A percentile compares a stretch with the other conserved stretches of the same genome.
Conservation (phyloP, 169 alveolate species). For the Plasmodium reichenowi region DNA sequence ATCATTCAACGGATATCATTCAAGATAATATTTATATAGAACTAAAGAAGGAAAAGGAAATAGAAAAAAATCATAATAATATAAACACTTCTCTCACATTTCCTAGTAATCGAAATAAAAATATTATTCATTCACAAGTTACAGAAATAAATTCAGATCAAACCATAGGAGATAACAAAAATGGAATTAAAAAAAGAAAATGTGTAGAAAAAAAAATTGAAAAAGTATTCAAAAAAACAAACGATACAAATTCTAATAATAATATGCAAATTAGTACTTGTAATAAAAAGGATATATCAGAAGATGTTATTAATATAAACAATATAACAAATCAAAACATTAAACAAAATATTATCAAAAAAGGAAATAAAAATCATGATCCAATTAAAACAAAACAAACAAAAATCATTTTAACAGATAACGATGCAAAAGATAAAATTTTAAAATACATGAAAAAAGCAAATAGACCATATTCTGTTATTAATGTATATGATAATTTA, state of each 20-base stretch:
- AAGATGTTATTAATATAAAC: conserved; percentile 5
- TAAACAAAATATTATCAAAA: not conserved
- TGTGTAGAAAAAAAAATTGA: conserved; percentile 14
- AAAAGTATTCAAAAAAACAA: conserved; percentile 10
- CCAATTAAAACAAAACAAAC: conserved; percentile 28
- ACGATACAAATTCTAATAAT: not conserved
- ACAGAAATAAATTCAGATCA: not conserved
- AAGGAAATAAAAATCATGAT: conserved; percentile 13
- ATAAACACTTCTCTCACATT: too few relatives aligned
- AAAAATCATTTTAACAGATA: conserved; percentile 28
- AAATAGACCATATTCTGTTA: conserved; percentile 87
- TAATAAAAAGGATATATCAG: conserved; percentile 13
- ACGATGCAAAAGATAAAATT: conserved; percentile 81
- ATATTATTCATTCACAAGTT: not conserved
- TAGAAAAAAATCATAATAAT: conserved; percentile 7
- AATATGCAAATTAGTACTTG: conserved; percentile 12
- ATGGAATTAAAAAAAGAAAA: not conserved
- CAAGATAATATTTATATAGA: not conserved
- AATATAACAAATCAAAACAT: too few relatives aligned
- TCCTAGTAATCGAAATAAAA: too few relatives aligned
- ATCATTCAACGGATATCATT: too few relatives aligned
- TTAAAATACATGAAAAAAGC: conserved; percentile 85
- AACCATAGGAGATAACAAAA: not conserved
- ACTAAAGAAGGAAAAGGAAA: not conserved
- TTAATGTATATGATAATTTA: conserved; percentile 85